Evolutionary conservation across 805 yeast genomes (phyloP).

Genomic region (Candida khao-thaluensis): DNA sequence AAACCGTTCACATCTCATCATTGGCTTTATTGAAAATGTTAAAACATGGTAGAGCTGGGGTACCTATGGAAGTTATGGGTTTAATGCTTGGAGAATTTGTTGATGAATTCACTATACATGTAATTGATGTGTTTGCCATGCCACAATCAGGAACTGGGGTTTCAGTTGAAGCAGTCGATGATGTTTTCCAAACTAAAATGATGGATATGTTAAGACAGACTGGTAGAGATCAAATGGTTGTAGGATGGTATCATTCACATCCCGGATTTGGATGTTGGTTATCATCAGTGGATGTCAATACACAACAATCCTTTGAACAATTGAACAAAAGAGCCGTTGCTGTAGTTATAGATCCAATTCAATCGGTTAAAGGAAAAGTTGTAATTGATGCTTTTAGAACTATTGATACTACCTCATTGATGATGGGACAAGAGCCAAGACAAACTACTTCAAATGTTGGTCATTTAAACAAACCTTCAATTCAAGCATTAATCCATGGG

Average conservation of each 20-base stretch:
- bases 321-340: constrained; percentile 95
- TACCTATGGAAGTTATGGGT: constrained; percentile 87
- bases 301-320: constrained; percentile 97
- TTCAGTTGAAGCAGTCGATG: constrained; percentile 98
- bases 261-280: constrained; percentile 99
- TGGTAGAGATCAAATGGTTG: constrained; percentile 99
- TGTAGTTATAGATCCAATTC: constrained; percentile 97
- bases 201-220: constrained; percentile 99
- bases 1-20: constrained; percentile 94
- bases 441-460: constrained; percentile 97
- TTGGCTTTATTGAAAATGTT: constrained; percentile 94
- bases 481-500: constrained; percentile 96
- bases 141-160: constrained; percentile 99
- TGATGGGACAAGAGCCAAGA: constrained; percentile 97
- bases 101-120: constrained; percentile 95
- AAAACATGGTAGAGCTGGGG: constrained; percentile 94
- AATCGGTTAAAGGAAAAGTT: constrained; percentile 97
- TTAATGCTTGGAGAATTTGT: constrained; percentile 97
- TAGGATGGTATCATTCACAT: constrained; percentile 99
- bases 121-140: constrained; percentile 98
- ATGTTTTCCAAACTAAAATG: constrained; percentile 97
- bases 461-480: constrained; percentile 90
- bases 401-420: constrained; percentile 79
- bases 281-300: constrained; percentile 94
- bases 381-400: constrained; percentile 98